Percentiles rank a stretch among this genome's conserved stretches.
These are phyloP conservation scores for Termitomyces sp. DNA, from an alignment of 768 basidiomycete species.

Conservation along the genomic window DNA sequence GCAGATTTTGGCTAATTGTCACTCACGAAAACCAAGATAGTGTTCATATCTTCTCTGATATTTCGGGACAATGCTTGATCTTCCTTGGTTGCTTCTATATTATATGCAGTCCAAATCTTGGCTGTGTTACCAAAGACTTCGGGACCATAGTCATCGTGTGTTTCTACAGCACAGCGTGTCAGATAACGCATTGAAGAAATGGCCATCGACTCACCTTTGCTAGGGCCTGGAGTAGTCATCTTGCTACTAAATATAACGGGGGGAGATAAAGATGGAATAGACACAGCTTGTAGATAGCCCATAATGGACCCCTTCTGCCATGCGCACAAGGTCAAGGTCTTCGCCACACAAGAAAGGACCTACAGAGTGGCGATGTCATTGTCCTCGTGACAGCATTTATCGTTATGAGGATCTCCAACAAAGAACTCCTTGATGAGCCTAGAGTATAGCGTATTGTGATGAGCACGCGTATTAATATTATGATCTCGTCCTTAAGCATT, in stretches of 20 bases:
- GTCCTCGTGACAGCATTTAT: neutral
- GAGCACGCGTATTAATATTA: neutral
- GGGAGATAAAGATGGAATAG: neutral
- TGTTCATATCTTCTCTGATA: conserved; percentile 14
- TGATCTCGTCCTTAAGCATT: neutral
- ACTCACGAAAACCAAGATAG: conserved; percentile 14
- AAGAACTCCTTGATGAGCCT: neutral
- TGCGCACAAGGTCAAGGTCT: neutral
- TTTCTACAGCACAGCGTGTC: neutral
- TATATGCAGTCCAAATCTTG: conserved; percentile 13
- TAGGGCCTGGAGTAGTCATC: neutral
- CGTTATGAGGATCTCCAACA: neutral
- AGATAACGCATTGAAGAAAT: neutral
- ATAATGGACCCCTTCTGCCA: neutral
- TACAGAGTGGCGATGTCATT: neutral
- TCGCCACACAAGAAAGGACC: neutral
- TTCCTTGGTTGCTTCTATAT: conserved; percentile 9
- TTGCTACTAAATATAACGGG: neutral
- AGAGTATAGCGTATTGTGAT: no score
- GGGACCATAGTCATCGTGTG: neutral
- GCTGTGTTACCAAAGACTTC: conserved; percentile 5
- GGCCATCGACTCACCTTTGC: neutral
- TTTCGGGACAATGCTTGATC: conserved; percentile 11
- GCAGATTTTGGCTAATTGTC: neutral
- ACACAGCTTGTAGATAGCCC: neutral